Base-by-base conservation (phyloP, 306 rosid species). In the Malus asiatica region DNA sequence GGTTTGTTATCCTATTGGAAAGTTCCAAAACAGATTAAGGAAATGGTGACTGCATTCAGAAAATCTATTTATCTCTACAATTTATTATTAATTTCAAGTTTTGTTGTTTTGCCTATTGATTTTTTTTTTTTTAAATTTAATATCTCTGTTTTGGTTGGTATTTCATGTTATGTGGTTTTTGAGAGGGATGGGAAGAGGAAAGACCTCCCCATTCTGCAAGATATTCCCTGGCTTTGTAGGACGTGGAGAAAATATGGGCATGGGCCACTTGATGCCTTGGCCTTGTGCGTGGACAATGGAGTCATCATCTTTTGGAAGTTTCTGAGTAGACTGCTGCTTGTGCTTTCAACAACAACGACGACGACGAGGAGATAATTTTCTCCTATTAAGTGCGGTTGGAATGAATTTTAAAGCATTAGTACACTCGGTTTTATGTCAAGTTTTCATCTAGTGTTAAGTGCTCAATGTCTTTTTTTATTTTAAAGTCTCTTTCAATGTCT, bases 151-250 rank as follows among this genome's bases (percentile, higher is more conserved):
- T 75, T 80, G 64, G 67, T 65, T 59, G 72, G 52, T 11, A 29
- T 64, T 68, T 25, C 35, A 20, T 51, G 35, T 29, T 16, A 5
- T 44, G 44, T 20, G 67, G 58, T 25, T 23, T 22, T 16, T 33
- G 19, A 67, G 73, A 59, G 74, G 78, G 42, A n/a, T 23, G 35
- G 58, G 75, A 44, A 32, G 73, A 11, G 42, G 58, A 7, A 18
- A 35, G 70, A 18, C 4, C 27, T 22, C n/a, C 5, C 8, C 25
- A 19, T 19, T 73, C 30, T 42, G 74, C 33, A 51, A 38, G 52
- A 65, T 40, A 40, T 13, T 27, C 38, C 13, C 16, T 20, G 25
- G 18, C 13, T 6, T 22, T 33, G 42, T 38, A 2, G 40, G 9
- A 38, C 10, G 14, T 29, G 22, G 29, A 18, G 15, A 14, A 61